Conservation (phyloP, 2,329 filamentous ascomycete species). For the Akanthomyces muscarius region DNA sequence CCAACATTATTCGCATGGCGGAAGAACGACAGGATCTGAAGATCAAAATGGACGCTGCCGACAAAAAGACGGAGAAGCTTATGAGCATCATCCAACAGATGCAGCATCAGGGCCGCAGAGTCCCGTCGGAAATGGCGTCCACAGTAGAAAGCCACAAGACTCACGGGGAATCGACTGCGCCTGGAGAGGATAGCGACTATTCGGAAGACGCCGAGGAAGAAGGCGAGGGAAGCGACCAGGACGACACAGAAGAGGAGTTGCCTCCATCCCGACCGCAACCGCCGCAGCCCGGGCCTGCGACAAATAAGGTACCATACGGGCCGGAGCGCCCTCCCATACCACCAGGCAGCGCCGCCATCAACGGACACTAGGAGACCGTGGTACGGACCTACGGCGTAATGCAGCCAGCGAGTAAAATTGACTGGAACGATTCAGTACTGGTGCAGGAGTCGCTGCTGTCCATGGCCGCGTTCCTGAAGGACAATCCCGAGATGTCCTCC, state of each 20-base stretch:
- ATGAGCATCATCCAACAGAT: conserved; percentile 94
- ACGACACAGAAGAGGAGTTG: conserved; percentile 50
- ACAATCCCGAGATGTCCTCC: background rate
- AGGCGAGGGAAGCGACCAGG: conserved; percentile 59
- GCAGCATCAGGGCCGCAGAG: conserved; percentile 87
- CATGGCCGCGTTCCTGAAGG: background rate
- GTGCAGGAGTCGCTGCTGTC: background rate
- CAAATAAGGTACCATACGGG: conserved; percentile 38
- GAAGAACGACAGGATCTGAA: conserved; percentile 84
- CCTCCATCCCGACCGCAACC: conserved; percentile 26
- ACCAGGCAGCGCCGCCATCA: conserved; percentile 34
- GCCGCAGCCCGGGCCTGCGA: conserved; percentile 30
- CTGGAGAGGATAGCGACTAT: conserved; percentile 60
- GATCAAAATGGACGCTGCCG: conserved; percentile 53
- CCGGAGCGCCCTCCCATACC: conserved; percentile 44
- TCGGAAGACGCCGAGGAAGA: conserved; percentile 60
- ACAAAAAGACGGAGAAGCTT: conserved; percentile 83
- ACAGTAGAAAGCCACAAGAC: conserved; percentile 54
- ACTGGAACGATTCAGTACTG: background rate
- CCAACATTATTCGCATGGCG: conserved; percentile 95
- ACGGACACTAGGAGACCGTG: conserved; percentile 40
- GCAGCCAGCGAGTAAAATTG: background rate
- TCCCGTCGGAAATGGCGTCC: conserved; percentile 59
- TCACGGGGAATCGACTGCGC: conserved; percentile 34
- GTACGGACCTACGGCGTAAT: conserved; percentile 9